phyloP scores from a whole-genome alignment of 164 flowering plant genomes.

The Kingdonia uniflora region DNA sequence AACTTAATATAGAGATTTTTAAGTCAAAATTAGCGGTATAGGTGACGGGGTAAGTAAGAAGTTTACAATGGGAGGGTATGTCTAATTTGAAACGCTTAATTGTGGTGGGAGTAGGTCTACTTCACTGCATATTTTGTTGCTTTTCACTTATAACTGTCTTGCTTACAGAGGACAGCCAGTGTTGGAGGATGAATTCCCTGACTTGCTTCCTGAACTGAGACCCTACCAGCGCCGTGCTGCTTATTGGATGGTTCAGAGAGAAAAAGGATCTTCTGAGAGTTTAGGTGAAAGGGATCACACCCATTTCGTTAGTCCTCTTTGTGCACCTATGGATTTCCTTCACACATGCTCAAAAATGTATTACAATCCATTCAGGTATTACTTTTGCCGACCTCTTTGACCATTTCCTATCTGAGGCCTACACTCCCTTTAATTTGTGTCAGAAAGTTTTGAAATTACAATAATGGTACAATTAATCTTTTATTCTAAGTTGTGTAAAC shows the following conservation, averaged over 20 bases:
- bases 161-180: slow-evolving; percentile 44
- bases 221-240: slow-evolving; percentile 97
- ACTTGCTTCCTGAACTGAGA: slow-evolving; percentile 69
- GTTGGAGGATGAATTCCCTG: slow-evolving; percentile 64
- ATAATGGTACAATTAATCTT: too few species aligned
- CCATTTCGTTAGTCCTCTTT: slow-evolving; percentile 46
- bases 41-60: too few species aligned
- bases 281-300: slow-evolving; percentile 14
- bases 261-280: slow-evolving; percentile 28
- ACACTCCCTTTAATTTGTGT: too few species aligned
- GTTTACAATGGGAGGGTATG: too few species aligned
- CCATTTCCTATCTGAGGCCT: background rate
- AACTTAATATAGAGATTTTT: too few species aligned
- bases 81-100: background rate
- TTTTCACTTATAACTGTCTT: background rate
- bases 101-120: too few species aligned
- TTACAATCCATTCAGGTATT: slow-evolving; percentile 88
- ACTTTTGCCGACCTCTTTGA: background rate
- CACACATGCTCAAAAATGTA: slow-evolving; percentile 51
- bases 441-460: too few species aligned
- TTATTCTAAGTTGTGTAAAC: too few species aligned
- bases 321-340: slow-evolving; percentile 53
- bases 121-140: too few species aligned
- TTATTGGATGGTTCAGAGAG: slow-evolving; percentile 89
- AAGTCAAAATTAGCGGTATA: too few species aligned